Base-by-base conservation (phyloP, 2,329 filamentous ascomycete genomes). In the Leptographium galeiforme region DNA sequence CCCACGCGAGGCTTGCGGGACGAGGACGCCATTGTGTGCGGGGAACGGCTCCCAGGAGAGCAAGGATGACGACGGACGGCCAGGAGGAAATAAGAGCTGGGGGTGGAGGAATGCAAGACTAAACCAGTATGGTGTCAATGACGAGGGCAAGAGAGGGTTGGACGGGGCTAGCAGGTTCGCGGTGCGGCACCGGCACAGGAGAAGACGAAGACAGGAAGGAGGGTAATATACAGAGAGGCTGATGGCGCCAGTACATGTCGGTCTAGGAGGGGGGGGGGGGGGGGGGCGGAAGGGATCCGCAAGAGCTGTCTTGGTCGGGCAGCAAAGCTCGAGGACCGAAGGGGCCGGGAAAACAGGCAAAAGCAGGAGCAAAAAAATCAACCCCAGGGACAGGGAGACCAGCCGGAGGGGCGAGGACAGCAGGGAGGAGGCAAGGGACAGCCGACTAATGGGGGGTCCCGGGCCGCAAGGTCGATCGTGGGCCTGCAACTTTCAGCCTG, bases 1-100 rank as follows among this genome's bases (percentile, higher is more conserved):
- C 69, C 63, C 60, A 73, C 69, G 57, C 71, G 72, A 58, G 71
- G 67, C 64, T 67, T 74, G 62, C 69, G 71, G 45, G 71, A 64
- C 25, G 64, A 63, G 8, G 66, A 72, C 14, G 70, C 68, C 50
- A 70, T 71, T 34, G 57, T 36, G 48, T 38, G 46, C 19, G 46
- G 34, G 56, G 46, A 49, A 53, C 16, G 46, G 19, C 16, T 12
- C 51, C 11, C 13, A 13, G 46, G 16, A 18, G n/a, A 19, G 25
- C 25, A 38, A n/a, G 25, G n/a, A 36, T 6, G 8, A 8, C 12
- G 32, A 25, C 14, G 50, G 41, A 10, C 8, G 19, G 43, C 41
- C 13, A 33, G 39, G 36, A 43, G 25, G 38, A 39, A 36, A 52
- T 19, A 16, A 36, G 36, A 30, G 30, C 16, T 13, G 18, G 36